Conservation (phyloP, 1,284 basidiomycete genomes). For the Microbotryum scabiosae region DNA sequence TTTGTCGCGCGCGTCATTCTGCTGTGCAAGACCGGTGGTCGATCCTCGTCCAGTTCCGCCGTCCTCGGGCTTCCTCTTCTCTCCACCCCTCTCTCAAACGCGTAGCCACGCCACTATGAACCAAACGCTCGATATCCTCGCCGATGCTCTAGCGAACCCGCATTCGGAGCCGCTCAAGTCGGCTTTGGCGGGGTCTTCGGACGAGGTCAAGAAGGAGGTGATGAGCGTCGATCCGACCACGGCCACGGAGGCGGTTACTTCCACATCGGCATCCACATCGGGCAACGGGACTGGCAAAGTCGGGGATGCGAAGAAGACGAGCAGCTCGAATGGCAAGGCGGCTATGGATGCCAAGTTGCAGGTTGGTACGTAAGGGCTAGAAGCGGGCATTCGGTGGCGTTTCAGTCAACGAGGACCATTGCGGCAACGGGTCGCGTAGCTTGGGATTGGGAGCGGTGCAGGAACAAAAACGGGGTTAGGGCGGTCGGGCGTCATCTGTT, state of each 20-base stretch:
- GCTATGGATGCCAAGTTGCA: conserved; percentile 17
- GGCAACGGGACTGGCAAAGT: no score
- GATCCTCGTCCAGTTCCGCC: no score
- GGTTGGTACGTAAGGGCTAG: conserved; percentile 7
- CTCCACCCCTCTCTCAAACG: background rate
- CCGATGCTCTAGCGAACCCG: conserved; percentile 37
- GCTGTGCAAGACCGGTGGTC: no score
- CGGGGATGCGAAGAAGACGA: no score
- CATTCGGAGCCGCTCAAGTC: conserved; percentile 31
- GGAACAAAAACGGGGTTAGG: no score
- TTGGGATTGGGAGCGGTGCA: no score
- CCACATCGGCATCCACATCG: background rate
- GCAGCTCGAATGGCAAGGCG: background rate
- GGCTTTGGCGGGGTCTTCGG: conserved; percentile 1
- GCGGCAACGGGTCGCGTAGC: background rate
- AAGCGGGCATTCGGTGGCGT: background rate
- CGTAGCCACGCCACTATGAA: conserved; percentile 35
- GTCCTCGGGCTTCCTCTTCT: no score
- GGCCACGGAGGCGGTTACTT: background rate
- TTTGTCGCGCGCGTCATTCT: no score
- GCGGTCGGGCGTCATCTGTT: background rate
- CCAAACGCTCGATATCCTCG: conserved; percentile 35
- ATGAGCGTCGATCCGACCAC: no score
- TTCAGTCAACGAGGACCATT: background rate
- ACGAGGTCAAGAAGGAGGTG: background rate